Percentiles rank a stretch among this genome's conserved stretches.
Evolutionary conservation across 176 grass and related monocot genomes (phyloP).

Genomic region (Musa itinerans): DNA sequence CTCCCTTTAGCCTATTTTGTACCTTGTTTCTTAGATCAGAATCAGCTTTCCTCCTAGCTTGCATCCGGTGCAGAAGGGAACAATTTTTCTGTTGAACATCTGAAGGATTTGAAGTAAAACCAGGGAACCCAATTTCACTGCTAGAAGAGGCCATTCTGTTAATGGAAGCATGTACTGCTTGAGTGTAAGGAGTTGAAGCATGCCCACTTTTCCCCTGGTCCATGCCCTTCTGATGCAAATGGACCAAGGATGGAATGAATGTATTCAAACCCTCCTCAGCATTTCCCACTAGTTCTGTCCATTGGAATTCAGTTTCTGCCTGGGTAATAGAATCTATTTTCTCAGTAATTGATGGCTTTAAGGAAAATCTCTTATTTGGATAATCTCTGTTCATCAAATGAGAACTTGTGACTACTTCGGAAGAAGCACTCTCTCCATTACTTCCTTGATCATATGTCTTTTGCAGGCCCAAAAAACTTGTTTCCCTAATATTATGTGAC

Average conservation of each 20-base stretch:
- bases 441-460: slow-evolving; percentile 11
- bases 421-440: slow-evolving; percentile 8
- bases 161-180: slow-evolving; percentile 31
- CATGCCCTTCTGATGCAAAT: slow-evolving; percentile 28
- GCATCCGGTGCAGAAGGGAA: slow-evolving; percentile 71
- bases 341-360: slow-evolving; percentile 1
- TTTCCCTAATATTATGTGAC: neutral
- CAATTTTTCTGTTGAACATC: slow-evolving; percentile 67
- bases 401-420: slow-evolving; percentile 12
- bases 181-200: slow-evolving; percentile 37
- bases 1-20: slow-evolving; percentile 43
- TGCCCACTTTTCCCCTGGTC: slow-evolving; percentile 1
- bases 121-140: slow-evolving; percentile 46
- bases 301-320: slow-evolving; percentile 38
- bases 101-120: slow-evolving; percentile 33
- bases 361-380: neutral
- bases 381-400: slow-evolving; percentile 20
- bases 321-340: slow-evolving; percentile 31
- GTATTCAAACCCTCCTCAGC: slow-evolving; percentile 35
- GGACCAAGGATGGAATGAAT: slow-evolving; percentile 41
- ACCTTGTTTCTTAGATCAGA: slow-evolving; percentile 40
- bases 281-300: slow-evolving; percentile 27
- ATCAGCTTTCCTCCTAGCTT: slow-evolving; percentile 56
- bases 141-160: slow-evolving; percentile 23
- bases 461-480: slow-evolving; percentile 12